Base-by-base conservation (phyloP, 2,329 filamentous ascomycete species). In the Capronia epimyces region DNA sequence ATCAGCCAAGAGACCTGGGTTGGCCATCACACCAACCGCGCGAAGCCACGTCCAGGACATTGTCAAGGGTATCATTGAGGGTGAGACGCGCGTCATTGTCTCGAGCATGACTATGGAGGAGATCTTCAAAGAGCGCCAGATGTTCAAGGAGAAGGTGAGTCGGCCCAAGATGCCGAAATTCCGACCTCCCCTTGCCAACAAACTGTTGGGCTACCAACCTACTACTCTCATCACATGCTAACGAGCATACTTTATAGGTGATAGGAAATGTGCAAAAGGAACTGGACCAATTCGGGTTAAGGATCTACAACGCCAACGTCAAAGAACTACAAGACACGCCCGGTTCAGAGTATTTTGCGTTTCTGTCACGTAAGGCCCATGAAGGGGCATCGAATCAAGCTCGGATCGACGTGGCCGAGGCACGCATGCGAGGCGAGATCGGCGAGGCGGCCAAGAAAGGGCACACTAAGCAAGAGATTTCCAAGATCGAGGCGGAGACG, bases 101-200 rank as follows among this genome's bases (percentile, higher is more conserved):
- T 87, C 83, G 0, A 84, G 81, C 60, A 91, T 94, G 86, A 90
- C 87, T n/a, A 91, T 93, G 86, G 87, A 91, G 65, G 87, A 93
- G 68, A 86, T 94, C 52, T 90, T 90, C 68, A 84, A 82, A 53
- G 83, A 87, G 68, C 76, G 86, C 27, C 83, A 87, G 60, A 74
- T 85, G 37, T 89, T 89, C 74, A 88, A 91, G 73, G 79, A 77
- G 59, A 82, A 85, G 59, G 76, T 80, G 59, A 71, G 45, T 74
- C 46, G 64, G 70, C 46, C 5, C 13, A 43, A 9, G 27, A 24
- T 3, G 42, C 58, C 18, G 50, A 60, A 10, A 34, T 10, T 5
- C 6, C n/a, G 10, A 34, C 3, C 15, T 3, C 25, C 25, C n/a
- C n/a, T n/a, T n/a, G n/a, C n/a, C n/a, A n/a, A n/a, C n/a, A n/a